Evolutionary conservation across 495 filamentous ascomycete species (phyloP).

Genomic region (Tirmania nivea): DNA sequence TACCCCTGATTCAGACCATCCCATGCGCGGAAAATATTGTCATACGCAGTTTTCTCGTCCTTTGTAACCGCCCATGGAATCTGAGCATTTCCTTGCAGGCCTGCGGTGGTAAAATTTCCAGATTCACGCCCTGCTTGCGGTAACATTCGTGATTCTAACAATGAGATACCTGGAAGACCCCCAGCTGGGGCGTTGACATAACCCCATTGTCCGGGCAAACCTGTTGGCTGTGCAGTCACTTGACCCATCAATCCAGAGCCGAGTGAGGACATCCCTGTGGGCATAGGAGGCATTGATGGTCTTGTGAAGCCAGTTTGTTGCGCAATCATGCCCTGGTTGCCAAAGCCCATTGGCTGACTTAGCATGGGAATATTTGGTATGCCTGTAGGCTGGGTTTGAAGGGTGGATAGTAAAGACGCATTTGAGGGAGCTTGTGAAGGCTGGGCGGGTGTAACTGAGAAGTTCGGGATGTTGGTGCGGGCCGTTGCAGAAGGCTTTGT

Average conservation of each 20-base stretch:
- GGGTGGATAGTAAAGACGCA: slow-evolving; percentile 14
- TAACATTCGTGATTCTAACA: slow-evolving; percentile 92
- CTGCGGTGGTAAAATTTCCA: slow-evolving; percentile 60
- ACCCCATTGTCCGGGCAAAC: slow-evolving; percentile 90
- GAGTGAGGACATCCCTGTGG: slow-evolving; percentile 29
- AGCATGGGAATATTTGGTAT: slow-evolving; percentile 24
- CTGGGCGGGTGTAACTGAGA: slow-evolving; percentile 29
- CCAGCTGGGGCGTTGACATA: slow-evolving; percentile 82
- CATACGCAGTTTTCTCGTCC: slow-evolving; percentile 93
- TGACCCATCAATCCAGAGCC: slow-evolving; percentile 32
- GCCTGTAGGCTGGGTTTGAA: slow-evolving; percentile 20
- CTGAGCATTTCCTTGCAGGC: slow-evolving; percentile 76
- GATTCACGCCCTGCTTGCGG: slow-evolving; percentile 85
- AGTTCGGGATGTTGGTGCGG: slow-evolving; percentile 56
- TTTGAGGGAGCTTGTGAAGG: slow-evolving; percentile 9
- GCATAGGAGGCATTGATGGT: neutral
- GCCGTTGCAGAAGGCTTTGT: slow-evolving; percentile 31
- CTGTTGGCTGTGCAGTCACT: slow-evolving; percentile 85
- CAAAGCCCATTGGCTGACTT: slow-evolving; percentile 20
- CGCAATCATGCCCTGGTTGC: slow-evolving; percentile 3
- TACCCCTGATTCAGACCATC: slow-evolving; percentile 88
- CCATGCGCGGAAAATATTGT: slow-evolving; percentile 89
- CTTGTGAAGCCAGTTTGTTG: slow-evolving; percentile 9
- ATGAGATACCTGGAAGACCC: slow-evolving; percentile 81
- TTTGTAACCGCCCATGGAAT: slow-evolving; percentile 99